A percentile compares a stretch with the other conserved stretches of the same genome.
These are phyloP conservation scores for Syncephalastrum contaminatum DNA, from an alignment of 371 early-diverging fungal species.

Conservation along the genomic window DNA sequence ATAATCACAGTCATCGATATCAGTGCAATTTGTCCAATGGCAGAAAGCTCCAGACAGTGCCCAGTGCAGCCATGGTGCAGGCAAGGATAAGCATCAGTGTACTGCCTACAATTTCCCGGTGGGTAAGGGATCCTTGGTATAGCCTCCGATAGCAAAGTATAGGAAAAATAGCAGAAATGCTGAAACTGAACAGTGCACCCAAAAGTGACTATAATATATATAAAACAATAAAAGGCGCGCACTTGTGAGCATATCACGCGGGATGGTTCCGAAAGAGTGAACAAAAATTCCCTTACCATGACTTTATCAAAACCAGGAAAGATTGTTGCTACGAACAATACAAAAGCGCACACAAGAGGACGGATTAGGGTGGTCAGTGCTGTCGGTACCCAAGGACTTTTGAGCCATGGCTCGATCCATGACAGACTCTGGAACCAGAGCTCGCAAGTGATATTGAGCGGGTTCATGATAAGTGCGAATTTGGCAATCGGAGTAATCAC, in stretches of 20 bases:
- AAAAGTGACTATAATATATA: constrained; percentile 27
- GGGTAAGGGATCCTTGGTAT: constrained; percentile 17
- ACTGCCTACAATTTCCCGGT: constrained; percentile 6
- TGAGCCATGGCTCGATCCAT: constrained; percentile 18
- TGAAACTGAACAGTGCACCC: constrained; percentile 34
- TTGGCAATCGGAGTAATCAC: constrained; percentile 31
- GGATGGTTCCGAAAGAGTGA: background rate
- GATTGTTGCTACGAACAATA: constrained; percentile 41
- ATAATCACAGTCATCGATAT: too few relatives aligned
- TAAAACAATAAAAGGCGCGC: background rate
- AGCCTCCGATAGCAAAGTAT: constrained; percentile 30
- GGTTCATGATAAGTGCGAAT: constrained; percentile 52
- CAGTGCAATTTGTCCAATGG: background rate
- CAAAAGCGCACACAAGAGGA: constrained; percentile 16
- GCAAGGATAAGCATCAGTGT: constrained; percentile 15
- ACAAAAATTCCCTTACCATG: constrained; percentile 38
- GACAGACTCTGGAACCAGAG: constrained; percentile 14
- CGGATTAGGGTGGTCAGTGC: constrained; percentile 16
- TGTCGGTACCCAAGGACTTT: constrained; percentile 14
- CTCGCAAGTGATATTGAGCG: constrained; percentile 56
- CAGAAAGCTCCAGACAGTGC: constrained; percentile 34
- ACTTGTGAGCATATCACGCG: background rate
- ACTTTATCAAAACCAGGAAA: constrained; percentile 67
- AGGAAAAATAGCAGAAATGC: constrained; percentile 42
- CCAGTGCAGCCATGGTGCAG: constrained; percentile 17